These are phyloP conservation scores for Cladosporium sp. DNA, from an alignment of 2,329 filamentous ascomycete genomes.

Conservation along the genomic window DNA sequence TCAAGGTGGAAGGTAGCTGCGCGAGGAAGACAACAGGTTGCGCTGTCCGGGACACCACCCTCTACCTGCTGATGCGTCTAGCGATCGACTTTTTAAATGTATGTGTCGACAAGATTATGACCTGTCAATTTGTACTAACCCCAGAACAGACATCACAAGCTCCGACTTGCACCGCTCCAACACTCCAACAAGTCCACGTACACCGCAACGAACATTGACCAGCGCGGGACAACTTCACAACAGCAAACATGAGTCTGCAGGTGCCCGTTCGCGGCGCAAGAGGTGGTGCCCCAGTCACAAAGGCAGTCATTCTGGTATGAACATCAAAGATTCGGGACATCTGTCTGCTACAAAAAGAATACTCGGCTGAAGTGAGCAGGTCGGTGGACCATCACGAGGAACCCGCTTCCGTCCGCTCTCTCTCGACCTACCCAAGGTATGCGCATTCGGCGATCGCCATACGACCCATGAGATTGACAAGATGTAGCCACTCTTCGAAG, in stretches of 20 bases:
- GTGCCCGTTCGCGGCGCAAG: slow-evolving; percentile 34
- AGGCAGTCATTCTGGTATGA: slow-evolving; percentile 77
- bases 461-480: slow-evolving; percentile 5
- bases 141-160: background rate
- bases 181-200: slow-evolving; percentile 13
- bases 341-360: slow-evolving; percentile 17
- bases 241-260: slow-evolving; percentile 29
- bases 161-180: background rate
- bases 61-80: background rate
- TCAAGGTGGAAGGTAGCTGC: slow-evolving; percentile 4
- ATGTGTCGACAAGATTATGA: background rate
- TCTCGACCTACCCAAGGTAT: slow-evolving; percentile 90
- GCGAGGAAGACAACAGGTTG: slow-evolving; percentile 15
- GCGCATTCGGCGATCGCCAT: slow-evolving; percentile 28
- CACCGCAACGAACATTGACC: slow-evolving; percentile 8
- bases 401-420: slow-evolving; percentile 94
- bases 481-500: slow-evolving; percentile 86
- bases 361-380: slow-evolving; percentile 53
- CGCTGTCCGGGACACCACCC: background rate
- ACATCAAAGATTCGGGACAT: slow-evolving; percentile 45
- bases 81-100: background rate
- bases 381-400: slow-evolving; percentile 91
- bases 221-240: slow-evolving; percentile 17
- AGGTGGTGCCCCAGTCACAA: slow-evolving; percentile 64
- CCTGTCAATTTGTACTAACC: background rate